phyloP scores from a whole-genome alignment of 2,329 filamentous ascomycete genomes.

The Phialophora verrucosa region DNA sequence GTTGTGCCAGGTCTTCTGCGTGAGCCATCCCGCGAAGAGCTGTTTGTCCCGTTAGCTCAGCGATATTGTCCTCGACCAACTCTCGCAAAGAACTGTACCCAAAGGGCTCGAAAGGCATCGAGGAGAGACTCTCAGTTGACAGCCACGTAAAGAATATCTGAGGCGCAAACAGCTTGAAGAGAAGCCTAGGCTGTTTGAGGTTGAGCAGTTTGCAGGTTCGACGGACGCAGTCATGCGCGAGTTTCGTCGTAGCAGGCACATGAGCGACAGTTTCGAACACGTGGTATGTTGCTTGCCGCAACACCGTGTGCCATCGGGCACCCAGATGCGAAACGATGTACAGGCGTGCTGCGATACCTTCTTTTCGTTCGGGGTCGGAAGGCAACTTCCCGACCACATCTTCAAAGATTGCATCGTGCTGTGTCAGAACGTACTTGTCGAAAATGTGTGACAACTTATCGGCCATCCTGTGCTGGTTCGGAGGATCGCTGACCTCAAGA shows the following conservation, averaged over 20 bases:
- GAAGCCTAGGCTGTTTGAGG: constrained; percentile 67
- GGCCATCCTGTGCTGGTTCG: constrained; percentile 77
- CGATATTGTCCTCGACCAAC: constrained; percentile 72
- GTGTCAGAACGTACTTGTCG: constrained; percentile 76
- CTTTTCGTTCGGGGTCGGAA: constrained; percentile 69
- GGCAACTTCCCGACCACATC: constrained; percentile 85
- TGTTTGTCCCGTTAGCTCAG: constrained; percentile 79
- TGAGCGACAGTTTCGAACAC: constrained; percentile 89
- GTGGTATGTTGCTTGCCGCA: constrained; percentile 87
- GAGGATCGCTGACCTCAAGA: constrained; percentile 68
- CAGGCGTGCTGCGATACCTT: constrained; percentile 85
- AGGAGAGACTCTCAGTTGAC: constrained; percentile 66
- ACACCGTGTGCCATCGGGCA: constrained; percentile 81
- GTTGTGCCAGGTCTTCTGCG: constrained; percentile 63
- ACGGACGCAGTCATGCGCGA: constrained; percentile 74
- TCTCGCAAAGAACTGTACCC: constrained; percentile 72
- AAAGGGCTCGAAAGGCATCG: constrained; percentile 85
- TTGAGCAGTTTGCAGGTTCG: constrained; percentile 69
- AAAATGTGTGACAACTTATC: constrained; percentile 75
- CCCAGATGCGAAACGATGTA: constrained; percentile 77
- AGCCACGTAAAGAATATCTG: constrained; percentile 94
- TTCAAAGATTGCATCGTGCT: constrained; percentile 82
- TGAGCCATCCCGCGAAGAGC: constrained; percentile 78
- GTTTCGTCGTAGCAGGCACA: constrained; percentile 66
- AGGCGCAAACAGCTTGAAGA: constrained; percentile 84